Evolutionary conservation across 306 rosid genomes (phyloP), one percentile per base, ranked within the genome.

Genomic region (Arachis stenosperma): DNA sequence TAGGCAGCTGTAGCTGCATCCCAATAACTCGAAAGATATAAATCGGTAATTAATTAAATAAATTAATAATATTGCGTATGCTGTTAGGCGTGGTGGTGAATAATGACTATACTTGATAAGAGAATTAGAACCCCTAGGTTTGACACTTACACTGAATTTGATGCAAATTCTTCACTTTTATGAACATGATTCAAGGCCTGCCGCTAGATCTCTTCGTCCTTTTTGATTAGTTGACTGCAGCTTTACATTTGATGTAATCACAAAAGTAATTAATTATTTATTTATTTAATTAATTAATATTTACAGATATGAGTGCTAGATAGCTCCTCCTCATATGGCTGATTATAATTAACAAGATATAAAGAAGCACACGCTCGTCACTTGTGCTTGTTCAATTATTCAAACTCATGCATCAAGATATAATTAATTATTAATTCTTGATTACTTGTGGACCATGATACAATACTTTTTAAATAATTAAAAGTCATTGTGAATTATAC

Each of bases 131-230:
- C 65, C 83, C 81, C 83, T 44, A 65, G 65, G 80, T 79, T 86
- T 81, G 87, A 82, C 84, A 61, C 73, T 82, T 39, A 33, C 92
- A 79, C 97, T 89, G 92, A 91, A 87, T 86, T 88, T 85, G 67
- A 88, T 87, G 95, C 89, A 79, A 79, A 79, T 81, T 85, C 71
- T 74, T 70, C 80, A 78, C 75, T 88, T 78, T 65, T 48, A 63
- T 83, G 87, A 79, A 75, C 89, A 61, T 73, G 79, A 81, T 86
- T 85, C 85, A 77, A 51, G 96, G 85, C 17, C 64, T 47, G 50
- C 77, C 75, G 75, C 68, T 70, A 64, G 74, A 65, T 79, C 76
- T 58, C 37, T 33, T 75, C 51, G 17, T 74, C 77, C 61, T 44
- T 39, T 13, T 39, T 13, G 22, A 74, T 82, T 77, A 57, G 75